Conservation (phyloP, 805 yeast species). For the Schizosaccharomyces pombe region DNA sequence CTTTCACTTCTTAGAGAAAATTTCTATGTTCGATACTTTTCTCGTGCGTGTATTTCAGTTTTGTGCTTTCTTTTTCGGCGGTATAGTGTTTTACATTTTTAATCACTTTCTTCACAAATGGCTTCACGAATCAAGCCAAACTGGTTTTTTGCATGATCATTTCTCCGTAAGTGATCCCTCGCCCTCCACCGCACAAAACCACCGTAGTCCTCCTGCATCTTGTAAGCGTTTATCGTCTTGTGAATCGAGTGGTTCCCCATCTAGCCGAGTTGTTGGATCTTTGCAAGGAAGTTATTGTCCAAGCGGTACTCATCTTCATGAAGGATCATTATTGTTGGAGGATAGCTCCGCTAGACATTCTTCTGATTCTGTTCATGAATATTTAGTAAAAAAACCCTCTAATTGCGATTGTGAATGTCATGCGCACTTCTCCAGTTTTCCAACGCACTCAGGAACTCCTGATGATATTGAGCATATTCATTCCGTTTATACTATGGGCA, state of each 20-base stretch:
- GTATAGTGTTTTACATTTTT: neutral
- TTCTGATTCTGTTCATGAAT: too few species aligned
- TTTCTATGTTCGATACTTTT: neutral
- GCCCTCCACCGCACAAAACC: too few species aligned
- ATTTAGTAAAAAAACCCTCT: neutral
- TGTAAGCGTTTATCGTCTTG: neutral
- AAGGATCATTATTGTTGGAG: neutral
- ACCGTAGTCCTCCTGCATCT: too few species aligned
- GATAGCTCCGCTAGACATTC: too few species aligned
- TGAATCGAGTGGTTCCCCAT: neutral
- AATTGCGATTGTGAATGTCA: conserved; percentile 28
- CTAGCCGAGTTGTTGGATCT: neutral
- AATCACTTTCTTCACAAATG: neutral
- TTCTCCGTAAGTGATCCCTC: too few species aligned
- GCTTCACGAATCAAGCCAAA: neutral
- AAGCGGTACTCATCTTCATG: neutral
- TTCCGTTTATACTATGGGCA: conserved; percentile 27
- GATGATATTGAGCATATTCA: conserved; percentile 39
- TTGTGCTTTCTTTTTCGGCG: neutral
- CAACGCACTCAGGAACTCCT: conserved; percentile 50
- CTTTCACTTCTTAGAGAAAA: neutral
- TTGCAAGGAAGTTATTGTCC: neutral
- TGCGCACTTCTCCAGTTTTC: conserved; percentile 29
- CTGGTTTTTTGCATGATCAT: neutral
- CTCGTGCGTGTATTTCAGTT: neutral